These are phyloP conservation scores for Boletus reticulatus DNA, from an alignment of 768 basidiomycete genomes.

Conservation along the genomic window DNA sequence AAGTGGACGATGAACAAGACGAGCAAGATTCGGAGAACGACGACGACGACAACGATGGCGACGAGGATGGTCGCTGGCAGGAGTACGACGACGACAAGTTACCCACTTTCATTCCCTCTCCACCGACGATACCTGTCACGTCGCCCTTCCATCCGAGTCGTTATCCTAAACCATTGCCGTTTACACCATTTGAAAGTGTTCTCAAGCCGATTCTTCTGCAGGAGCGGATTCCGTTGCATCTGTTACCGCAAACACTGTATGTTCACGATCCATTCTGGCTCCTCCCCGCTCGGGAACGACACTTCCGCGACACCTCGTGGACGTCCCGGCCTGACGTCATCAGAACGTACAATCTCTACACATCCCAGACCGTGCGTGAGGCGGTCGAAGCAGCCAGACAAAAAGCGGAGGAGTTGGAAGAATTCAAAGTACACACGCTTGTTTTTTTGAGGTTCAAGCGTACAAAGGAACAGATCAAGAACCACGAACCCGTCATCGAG, in stretches of 20 bases:
- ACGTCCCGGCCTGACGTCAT: slow-evolving; percentile 29
- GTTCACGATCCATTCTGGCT: slow-evolving; percentile 45
- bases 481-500: slow-evolving; percentile 27
- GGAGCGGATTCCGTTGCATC: slow-evolving; percentile 32
- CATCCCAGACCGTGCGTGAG: neutral
- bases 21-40: no score
- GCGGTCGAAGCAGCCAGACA: slow-evolving; percentile 1
- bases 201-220: slow-evolving; percentile 28
- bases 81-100: no score
- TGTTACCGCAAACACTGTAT: slow-evolving; percentile 40
- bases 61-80: no score
- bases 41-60: no score
- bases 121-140: slow-evolving; percentile 5
- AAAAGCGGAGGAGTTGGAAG: slow-evolving; percentile 9
- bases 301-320: slow-evolving; percentile 20
- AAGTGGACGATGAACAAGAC: no score
- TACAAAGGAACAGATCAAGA: slow-evolving; percentile 21
- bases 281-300: slow-evolving; percentile 20
- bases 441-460: slow-evolving; percentile 22
- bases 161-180: slow-evolving; percentile 42
- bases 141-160: slow-evolving; percentile 33
- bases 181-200: slow-evolving; percentile 34
- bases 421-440: slow-evolving; percentile 13
- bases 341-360: slow-evolving; percentile 29
- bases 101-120: neutral